These are phyloP conservation scores for Dactylonectria estremocensis DNA, from an alignment of 2,329 filamentous ascomycete genomes.

Conservation along the genomic window DNA sequence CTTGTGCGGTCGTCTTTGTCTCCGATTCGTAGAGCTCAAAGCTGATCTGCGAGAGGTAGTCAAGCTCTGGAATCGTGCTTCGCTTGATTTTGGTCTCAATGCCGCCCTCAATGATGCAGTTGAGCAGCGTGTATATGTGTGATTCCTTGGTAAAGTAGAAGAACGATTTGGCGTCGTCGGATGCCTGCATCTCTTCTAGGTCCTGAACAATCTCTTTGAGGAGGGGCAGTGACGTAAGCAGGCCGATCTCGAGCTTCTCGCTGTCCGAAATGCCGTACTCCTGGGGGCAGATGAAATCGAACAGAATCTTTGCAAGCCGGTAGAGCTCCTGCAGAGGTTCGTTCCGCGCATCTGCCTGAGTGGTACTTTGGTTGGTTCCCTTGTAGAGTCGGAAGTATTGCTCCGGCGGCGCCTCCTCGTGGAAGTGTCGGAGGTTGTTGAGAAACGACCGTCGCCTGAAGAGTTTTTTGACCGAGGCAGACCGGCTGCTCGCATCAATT, in stretches of 20 bases:
- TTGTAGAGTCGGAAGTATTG: slow-evolving; percentile 94
- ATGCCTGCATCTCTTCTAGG: slow-evolving; percentile 96
- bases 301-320: slow-evolving; percentile 92
- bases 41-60: slow-evolving; percentile 97
- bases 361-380: slow-evolving; percentile 76
- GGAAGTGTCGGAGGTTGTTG: slow-evolving; percentile 64
- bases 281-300: slow-evolving; percentile 98
- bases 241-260: slow-evolving; percentile 98
- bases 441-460: slow-evolving; percentile 75
- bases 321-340: slow-evolving; percentile 94
- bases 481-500: slow-evolving; percentile 57
- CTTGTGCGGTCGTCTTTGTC: slow-evolving; percentile 70
- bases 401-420: slow-evolving; percentile 72
- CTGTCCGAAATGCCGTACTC: slow-evolving; percentile 97
- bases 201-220: slow-evolving; percentile 98
- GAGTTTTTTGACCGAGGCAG: slow-evolving; percentile 60
- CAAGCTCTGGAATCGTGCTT: slow-evolving; percentile 94
- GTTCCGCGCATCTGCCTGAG: slow-evolving; percentile 87
- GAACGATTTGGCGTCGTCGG: slow-evolving; percentile 93
- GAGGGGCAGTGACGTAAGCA: slow-evolving; percentile 92
- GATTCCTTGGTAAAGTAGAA: slow-evolving; percentile 99
- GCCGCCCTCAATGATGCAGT: slow-evolving; percentile 97
- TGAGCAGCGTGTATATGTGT: slow-evolving; percentile 97
- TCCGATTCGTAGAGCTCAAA: slow-evolving; percentile 98
- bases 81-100: slow-evolving; percentile 97